These are phyloP conservation scores for Podila epicladia DNA, from an alignment of 192 early-diverging fungal genomes.

Conservation along the genomic window DNA sequence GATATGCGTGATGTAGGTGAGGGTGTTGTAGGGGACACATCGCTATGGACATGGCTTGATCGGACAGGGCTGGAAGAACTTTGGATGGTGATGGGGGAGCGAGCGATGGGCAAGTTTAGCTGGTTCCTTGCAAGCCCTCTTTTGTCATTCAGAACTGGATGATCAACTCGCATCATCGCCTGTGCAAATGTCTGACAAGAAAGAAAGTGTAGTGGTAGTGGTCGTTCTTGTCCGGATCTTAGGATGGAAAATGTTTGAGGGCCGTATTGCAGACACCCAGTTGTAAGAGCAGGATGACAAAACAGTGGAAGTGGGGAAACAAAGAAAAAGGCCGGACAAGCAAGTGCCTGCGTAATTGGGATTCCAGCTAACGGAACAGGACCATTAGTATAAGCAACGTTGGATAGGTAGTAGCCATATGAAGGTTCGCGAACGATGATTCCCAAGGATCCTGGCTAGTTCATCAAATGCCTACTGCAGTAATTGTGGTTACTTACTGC, in stretches of 20 bases:
- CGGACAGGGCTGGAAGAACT: neutral
- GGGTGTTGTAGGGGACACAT: neutral
- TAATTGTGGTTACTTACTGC: neutral
- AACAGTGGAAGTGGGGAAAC: neutral
- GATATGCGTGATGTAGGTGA: neutral
- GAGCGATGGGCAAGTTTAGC: constrained; percentile 27
- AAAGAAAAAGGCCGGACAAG: neutral
- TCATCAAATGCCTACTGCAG: too few species aligned
- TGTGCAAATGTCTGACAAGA: neutral
- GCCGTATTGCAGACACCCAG: too few species aligned
- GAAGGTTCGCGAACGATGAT: neutral
- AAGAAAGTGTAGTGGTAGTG: neutral
- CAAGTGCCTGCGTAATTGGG: too few species aligned
- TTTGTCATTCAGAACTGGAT: constrained; percentile 4
- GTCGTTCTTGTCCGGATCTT: neutral
- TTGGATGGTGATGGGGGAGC: constrained; percentile 22
- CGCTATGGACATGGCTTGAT: neutral
- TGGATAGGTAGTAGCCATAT: neutral
- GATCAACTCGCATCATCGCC: neutral
- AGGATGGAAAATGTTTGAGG: neutral
- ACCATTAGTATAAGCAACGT: neutral
- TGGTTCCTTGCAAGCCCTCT: constrained; percentile 13
- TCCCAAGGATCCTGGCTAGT: neutral
- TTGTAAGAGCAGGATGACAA: too few species aligned
- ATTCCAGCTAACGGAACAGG: too few species aligned